Conservation (phyloP, 2,329 filamentous ascomycete species). For the Seiridium unicorne region DNA sequence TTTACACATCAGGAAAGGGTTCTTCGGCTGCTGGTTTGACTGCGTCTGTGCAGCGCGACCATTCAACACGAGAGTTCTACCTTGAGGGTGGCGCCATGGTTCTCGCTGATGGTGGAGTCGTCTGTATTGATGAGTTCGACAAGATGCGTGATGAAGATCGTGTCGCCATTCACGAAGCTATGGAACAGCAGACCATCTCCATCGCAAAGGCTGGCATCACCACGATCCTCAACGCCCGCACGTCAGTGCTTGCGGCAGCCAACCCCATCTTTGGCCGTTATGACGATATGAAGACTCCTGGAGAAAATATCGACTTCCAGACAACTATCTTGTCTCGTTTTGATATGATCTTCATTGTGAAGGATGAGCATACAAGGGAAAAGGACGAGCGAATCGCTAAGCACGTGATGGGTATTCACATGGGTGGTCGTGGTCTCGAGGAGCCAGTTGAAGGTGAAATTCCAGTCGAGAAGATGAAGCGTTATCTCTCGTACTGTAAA, state of each 20-base stretch:
- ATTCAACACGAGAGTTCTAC: conserved; percentile 92
- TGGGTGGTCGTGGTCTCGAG: conserved; percentile 81
- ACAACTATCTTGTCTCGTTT: conserved; percentile 98
- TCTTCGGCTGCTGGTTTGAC: conserved; percentile 97
- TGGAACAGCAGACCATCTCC: conserved; percentile 99
- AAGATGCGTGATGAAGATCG: conserved; percentile 99
- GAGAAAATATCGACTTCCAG: conserved; percentile 99
- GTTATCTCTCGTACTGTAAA: conserved; percentile 96
- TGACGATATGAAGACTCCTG: conserved; percentile 95
- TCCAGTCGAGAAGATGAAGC: conserved; percentile 92
- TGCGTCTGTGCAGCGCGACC: conserved; percentile 91
- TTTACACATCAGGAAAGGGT: conserved; percentile 98
- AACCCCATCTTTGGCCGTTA: conserved; percentile 98
- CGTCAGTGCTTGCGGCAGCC: conserved; percentile 90
- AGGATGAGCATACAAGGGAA: conserved; percentile 85
- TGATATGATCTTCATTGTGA: conserved; percentile 99
- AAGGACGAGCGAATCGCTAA: conserved; percentile 92
- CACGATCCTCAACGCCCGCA: conserved; percentile 93
- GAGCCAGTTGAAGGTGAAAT: conserved; percentile 86
- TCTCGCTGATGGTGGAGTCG: conserved; percentile 91
- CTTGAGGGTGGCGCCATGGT: conserved; percentile 99
- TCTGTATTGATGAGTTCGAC: conserved; percentile 99
- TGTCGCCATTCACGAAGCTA: conserved; percentile 97
- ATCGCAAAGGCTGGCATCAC: conserved; percentile 99
- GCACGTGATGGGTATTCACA: conserved; percentile 97